Percentiles rank a stretch among this genome's conserved stretches.
phyloP scores from a whole-genome alignment of 1,139 yeast genomes.

The Candida pseudoviswanathii region DNA sequence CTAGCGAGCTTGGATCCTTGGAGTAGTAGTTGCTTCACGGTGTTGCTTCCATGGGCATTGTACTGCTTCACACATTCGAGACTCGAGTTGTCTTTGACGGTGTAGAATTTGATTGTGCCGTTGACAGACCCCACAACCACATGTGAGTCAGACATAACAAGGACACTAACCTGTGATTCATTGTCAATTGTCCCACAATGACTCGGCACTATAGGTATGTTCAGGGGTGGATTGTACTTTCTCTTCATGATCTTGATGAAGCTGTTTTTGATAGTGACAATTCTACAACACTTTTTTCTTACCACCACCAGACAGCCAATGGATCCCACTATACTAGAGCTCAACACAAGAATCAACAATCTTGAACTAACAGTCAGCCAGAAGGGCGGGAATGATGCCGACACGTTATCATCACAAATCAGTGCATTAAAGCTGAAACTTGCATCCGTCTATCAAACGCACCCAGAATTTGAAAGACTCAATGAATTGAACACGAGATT shows the following conservation, averaged over 20 bases:
- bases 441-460: constrained; percentile 18
- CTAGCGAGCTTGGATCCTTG: constrained; percentile 31
- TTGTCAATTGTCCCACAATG: neutral
- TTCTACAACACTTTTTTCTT: neutral
- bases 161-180: neutral
- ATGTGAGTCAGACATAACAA: neutral
- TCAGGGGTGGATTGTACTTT: neutral
- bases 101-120: constrained; percentile 3
- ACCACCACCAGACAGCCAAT: neutral
- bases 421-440: constrained; percentile 14
- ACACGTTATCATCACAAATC: constrained; percentile 9
- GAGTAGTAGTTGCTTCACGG: constrained; percentile 7
- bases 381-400: neutral
- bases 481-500: constrained; percentile 24
- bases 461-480: constrained; percentile 25
- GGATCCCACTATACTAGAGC: neutral
- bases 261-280: too few relatives aligned
- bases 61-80: constrained; percentile 2
- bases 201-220: neutral
- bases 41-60: neutral
- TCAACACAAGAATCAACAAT: neutral
- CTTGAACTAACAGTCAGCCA: neutral
- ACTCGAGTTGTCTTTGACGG: neutral
- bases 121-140: constrained; percentile 2
- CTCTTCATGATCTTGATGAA: neutral